A percentile compares a stretch with the other conserved stretches of the same genome.
Evolutionary conservation across 2,329 filamentous ascomycete species (phyloP).

Genomic region (Gyromitra esculenta): DNA sequence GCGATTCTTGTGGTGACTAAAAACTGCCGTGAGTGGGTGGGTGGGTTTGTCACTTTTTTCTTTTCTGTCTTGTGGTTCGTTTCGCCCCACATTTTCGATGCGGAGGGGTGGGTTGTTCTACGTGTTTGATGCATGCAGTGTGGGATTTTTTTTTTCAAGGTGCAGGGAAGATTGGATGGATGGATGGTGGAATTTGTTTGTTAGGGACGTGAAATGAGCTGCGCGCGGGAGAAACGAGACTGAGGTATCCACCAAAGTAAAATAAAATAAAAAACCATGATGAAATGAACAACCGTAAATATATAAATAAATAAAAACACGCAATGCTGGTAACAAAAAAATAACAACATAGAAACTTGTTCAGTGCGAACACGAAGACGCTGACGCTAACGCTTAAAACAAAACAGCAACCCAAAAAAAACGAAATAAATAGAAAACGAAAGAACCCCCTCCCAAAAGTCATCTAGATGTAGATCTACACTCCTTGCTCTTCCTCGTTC

Average conservation of each 20-base stretch:
- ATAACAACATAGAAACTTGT: slow-evolving; percentile 3
- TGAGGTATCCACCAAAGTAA: slow-evolving; percentile 2
- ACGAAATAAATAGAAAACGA: background rate
- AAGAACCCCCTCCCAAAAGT: slow-evolving; percentile 8
- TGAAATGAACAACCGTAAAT: background rate
- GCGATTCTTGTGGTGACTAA: too few relatives aligned
- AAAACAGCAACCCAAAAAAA: slow-evolving; percentile 18
- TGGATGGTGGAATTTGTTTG: background rate
- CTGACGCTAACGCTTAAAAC: background rate
- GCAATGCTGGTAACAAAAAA: slow-evolving; percentile 17
- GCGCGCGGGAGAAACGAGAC: background rate
- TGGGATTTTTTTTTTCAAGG: background rate
- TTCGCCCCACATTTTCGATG: background rate
- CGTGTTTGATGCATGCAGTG: background rate
- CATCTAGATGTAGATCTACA: slow-evolving; percentile 41
- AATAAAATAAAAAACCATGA: background rate
- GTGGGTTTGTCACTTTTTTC: background rate
- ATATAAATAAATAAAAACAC: slow-evolving; percentile 10
- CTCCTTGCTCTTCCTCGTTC: slow-evolving; percentile 5
- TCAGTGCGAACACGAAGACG: background rate
- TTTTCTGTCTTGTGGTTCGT: background rate
- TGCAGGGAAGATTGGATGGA: background rate
- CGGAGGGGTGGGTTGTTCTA: background rate
- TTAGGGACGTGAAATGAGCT: background rate
- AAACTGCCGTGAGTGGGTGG: background rate